Evolutionary conservation across 2,329 filamentous ascomycete species (phyloP), one percentile per base, ranked within the genome.

Genomic region (Paecilomyces sp.): DNA sequence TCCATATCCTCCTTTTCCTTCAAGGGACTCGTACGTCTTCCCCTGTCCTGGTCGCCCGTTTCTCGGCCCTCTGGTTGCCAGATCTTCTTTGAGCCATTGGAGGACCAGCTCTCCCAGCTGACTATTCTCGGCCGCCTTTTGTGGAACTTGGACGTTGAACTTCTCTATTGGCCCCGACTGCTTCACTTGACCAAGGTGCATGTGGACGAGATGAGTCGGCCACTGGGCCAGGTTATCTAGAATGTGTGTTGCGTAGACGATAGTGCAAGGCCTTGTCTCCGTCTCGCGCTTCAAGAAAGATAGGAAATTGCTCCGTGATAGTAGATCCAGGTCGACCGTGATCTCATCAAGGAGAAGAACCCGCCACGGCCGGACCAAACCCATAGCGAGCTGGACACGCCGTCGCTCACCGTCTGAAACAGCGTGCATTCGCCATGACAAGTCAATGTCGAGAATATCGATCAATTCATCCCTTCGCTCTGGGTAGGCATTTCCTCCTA

Each of bases 241-340:
- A 64, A 99, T 97, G 75, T 99, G 94, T 13, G 94, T 99, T 7
- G 94, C 94, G 73, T 99, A 99, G 31, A 99, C 92, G 67, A 99
- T 90, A 3, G 94, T 97, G 72, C 92, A 97, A 47, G 86, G 82
- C 57, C 93, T 82, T 7, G 72, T 80, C 77, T 93, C 89, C 0
- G 93, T 97, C 84, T 99, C 94, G 61, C 81, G 81, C 76, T 92
- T 92, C 70, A 99, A 77, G 80, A 93, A 99, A 52, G 78, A 81
- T 33, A 99, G 81, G 74, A 99, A 99, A 71, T 92, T 88, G 67
- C 87, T 87, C 15, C 94, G 85, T 58, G 86, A 90, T 61, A 97
- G 83, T 60, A 99, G 83, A 75, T 99, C 94, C 62, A 99, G 80
- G 74, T 99, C 94, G 8, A 99, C 94, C 0, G 94, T 99, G 74